Evolutionary conservation across 139 green algal species (phyloP), one percentile per base, ranked within the genome.

Genomic region (Chlorella sorokiniana): DNA sequence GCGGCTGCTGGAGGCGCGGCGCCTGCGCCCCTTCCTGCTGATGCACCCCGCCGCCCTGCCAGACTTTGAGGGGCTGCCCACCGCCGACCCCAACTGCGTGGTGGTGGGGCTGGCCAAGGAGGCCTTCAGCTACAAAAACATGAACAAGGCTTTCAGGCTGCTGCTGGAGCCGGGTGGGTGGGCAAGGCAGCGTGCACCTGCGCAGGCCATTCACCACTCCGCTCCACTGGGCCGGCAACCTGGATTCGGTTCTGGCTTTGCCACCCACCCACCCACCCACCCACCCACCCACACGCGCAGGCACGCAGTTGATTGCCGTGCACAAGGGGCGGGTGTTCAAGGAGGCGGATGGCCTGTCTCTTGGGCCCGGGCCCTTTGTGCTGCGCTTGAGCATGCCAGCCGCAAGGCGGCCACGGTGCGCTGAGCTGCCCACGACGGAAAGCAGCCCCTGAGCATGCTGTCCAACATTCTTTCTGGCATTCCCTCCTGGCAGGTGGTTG

Each of bases 311-410:
- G 27, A 84, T 89, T 63, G 83, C 86, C 42, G 69, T 88, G 5
- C 83, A 88, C 64, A 88, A 84, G 35, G 83, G 62, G 3, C 40
- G 65, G 11, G 16, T 68, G 5, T 74, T 85, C 37, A 84, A 61
- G 35, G 83, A 86, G 42, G 37, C 69, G 6, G 83, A 86, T 81
- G 86, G 83, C 11, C 81, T 90, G 48, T 71, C 69, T 31, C 71
- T 90, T 4, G 86, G 86, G 1, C 86, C 81, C 1, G 86, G 86
- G 16, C 83, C 86, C 0, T 90, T 79, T 79, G 86, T 88, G 22
- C 40, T 83, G 86, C 79, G 23, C 59, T 84, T 25, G 80, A 84
- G 56, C 33, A 75, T 44, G 80, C 79, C 9, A 73, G 48, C 1
- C 70, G 80, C 25, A 74, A 44, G 33, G 68, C 61, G 1, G 80